A percentile compares a stretch with the other conserved stretches of the same genome.
Conservation (phyloP, 768 basidiomycete genomes). For the Tephrocybe sp. region DNA sequence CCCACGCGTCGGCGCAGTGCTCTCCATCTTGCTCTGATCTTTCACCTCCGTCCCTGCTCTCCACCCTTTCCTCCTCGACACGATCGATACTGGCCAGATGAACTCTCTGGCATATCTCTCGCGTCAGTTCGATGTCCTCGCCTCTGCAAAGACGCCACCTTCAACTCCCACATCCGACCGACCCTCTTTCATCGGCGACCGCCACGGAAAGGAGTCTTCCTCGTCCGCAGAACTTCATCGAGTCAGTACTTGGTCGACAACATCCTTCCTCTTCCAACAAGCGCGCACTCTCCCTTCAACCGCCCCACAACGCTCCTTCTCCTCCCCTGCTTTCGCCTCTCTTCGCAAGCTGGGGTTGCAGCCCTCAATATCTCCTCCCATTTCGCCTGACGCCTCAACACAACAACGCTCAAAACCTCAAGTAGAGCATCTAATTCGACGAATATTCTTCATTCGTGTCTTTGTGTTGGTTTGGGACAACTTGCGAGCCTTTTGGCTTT, state of each 20-base stretch:
- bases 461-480: constrained; percentile 69
- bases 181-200: constrained; percentile 25
- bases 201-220: constrained; percentile 20
- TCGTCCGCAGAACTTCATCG: constrained; percentile 39
- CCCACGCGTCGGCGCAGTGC: constrained; percentile 13
- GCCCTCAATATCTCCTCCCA: constrained; percentile 22
- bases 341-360: constrained; percentile 21
- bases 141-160: constrained; percentile 56
- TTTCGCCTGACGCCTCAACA: constrained; percentile 23
- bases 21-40: constrained; percentile 11
- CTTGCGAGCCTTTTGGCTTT: constrained; percentile 60
- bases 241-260: constrained; percentile 56
- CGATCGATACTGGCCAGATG: constrained; percentile 41
- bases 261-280: constrained; percentile 45
- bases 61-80: constrained; percentile 2
- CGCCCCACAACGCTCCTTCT: constrained; percentile 56
- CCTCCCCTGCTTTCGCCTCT: constrained; percentile 53
- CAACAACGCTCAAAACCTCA: constrained; percentile 34
- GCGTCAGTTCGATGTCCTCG: constrained; percentile 77
- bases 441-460: constrained; percentile 69
- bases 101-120: constrained; percentile 82
- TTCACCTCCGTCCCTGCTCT: constrained; percentile 1
- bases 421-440: constrained; percentile 46
- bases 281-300: constrained; percentile 23
- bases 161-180: constrained; percentile 48